These are phyloP conservation scores for Termitomyces heimii DNA, from an alignment of 768 basidiomycete genomes.

Conservation along the genomic window DNA sequence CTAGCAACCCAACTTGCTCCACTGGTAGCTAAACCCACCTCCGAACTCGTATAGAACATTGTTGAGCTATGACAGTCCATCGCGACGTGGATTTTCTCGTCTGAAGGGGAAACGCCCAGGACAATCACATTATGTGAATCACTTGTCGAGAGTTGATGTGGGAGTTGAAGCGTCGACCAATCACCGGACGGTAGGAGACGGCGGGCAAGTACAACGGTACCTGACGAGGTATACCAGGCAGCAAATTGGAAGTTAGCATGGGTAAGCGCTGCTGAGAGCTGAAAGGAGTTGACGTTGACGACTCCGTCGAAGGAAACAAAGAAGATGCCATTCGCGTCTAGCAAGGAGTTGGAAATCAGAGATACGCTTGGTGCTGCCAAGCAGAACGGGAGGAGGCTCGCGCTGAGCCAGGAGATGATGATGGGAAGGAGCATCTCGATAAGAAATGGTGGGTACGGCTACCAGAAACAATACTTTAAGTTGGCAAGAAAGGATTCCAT, in stretches of 20 bases:
- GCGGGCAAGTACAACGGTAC: slow-evolving; percentile 32
- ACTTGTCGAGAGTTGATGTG: slow-evolving; percentile 31
- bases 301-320: slow-evolving; percentile 42
- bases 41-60: slow-evolving; percentile 37
- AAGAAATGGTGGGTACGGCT: not conserved
- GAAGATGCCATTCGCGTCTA: slow-evolving; percentile 35
- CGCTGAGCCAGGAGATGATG: slow-evolving; percentile 3
- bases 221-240: slow-evolving; percentile 39
- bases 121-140: slow-evolving; percentile 42
- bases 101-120: slow-evolving; percentile 37
- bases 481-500: not conserved
- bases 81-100: slow-evolving; percentile 41
- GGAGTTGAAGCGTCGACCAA: slow-evolving; percentile 37
- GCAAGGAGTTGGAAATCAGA: slow-evolving; percentile 28
- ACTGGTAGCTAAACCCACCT: slow-evolving; percentile 31
- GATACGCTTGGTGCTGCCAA: slow-evolving; percentile 34
- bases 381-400: slow-evolving; percentile 9
- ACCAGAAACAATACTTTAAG: not conserved
- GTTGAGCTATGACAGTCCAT: slow-evolving; percentile 40
- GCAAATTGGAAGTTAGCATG: slow-evolving; percentile 35
- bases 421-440: slow-evolving; percentile 6
- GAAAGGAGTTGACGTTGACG: slow-evolving; percentile 43
- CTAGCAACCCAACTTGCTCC: slow-evolving; percentile 37
- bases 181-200: slow-evolving; percentile 32
- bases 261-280: slow-evolving; percentile 34